Evolutionary conservation across 1,139 yeast genomes (phyloP).

Genomic region (Yamadazyma buinensis): DNA sequence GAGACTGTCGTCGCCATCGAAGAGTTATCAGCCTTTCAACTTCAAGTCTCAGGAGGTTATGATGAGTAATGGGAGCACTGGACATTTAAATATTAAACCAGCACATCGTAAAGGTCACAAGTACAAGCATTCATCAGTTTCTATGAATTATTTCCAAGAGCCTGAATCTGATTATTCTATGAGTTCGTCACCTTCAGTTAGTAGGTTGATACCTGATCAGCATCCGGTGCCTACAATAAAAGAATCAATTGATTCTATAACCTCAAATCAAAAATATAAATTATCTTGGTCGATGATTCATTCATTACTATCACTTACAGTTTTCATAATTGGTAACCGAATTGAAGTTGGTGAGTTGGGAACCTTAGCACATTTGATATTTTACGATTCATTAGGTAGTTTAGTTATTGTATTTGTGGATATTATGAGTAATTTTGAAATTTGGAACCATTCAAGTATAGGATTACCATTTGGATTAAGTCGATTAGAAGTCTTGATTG

Average conservation of each 20-base stretch:
- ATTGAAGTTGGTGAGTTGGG: slow-evolving; percentile 60
- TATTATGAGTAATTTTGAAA: slow-evolving; percentile 83
- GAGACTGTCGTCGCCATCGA: slow-evolving; percentile 27
- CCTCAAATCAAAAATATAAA: slow-evolving; percentile 50
- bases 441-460: slow-evolving; percentile 82
- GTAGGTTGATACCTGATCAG: slow-evolving; percentile 61
- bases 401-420: slow-evolving; percentile 68
- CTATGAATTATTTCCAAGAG: slow-evolving; percentile 93
- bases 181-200: slow-evolving; percentile 12
- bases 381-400: slow-evolving; percentile 84
- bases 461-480: slow-evolving; percentile 91
- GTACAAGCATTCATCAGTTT: slow-evolving; percentile 94
- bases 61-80: slow-evolving; percentile 25
- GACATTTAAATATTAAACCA: slow-evolving; percentile 40
- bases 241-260: slow-evolving; percentile 60
- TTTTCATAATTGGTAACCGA: slow-evolving; percentile 59
- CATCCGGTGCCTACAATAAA: slow-evolving; percentile 71
- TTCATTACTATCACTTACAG: slow-evolving; percentile 47
- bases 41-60: slow-evolving; percentile 42
- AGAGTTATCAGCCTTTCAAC: slow-evolving; percentile 38
- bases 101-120: slow-evolving; percentile 91
- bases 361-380: slow-evolving; percentile 81
- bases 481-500: slow-evolving; percentile 79
- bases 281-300: slow-evolving; percentile 68
- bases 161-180: slow-evolving; percentile 50